Base-by-base conservation (phyloP, 176 grass and related monocot genomes). In the Carex cristatella region DNA sequence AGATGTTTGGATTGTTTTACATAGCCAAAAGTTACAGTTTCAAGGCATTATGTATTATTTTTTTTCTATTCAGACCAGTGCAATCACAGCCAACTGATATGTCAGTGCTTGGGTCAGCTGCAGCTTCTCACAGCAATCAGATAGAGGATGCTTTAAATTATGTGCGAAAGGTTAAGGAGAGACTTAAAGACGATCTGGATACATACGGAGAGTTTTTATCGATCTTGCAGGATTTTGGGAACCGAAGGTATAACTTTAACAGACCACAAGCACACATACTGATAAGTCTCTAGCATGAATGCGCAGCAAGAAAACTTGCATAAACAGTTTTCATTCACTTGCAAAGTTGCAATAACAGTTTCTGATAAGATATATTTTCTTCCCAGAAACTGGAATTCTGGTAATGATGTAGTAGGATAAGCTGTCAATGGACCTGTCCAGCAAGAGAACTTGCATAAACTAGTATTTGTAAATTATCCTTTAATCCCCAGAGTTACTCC, bases 211-310 rank as follows among this genome's bases (percentile, higher is more conserved):
- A 92, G 75, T 91, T 98, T 85, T 88, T 98, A 42, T 88, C 87
- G 66, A 89, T 98, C 69, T 90, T 98, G 91, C 90, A 92, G 48
- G 95, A 98, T 84, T 98, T 90, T 88, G 93, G 92, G 86, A 89
- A 89, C 61, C 86, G 90, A 84, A 93, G 95, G 95, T 98, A 33
- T 23, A 55, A 12, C 16, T 65, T 35, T 7, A 15, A 35, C 19
- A 51, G 18, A 74, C 44, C 8, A 74, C 18, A 30, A 74, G 31
- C 11, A 38, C 65, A 74, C 40, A 30, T 53, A 38, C 0, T 13
- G 19, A 74, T 28, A 74, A 10, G 3, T 53, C 13, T 74, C 4
- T 49, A 28, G n/a, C 44, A 74, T 28, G 44, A 74, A 53, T 74
- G n/a, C 10, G 10, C 70, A 23, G 23, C 23, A 23, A 23, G 23